phyloP scores from a whole-genome alignment of 225 moss, liverwort and hornwort genomes.

The Pseudoscleropodium purum region DNA sequence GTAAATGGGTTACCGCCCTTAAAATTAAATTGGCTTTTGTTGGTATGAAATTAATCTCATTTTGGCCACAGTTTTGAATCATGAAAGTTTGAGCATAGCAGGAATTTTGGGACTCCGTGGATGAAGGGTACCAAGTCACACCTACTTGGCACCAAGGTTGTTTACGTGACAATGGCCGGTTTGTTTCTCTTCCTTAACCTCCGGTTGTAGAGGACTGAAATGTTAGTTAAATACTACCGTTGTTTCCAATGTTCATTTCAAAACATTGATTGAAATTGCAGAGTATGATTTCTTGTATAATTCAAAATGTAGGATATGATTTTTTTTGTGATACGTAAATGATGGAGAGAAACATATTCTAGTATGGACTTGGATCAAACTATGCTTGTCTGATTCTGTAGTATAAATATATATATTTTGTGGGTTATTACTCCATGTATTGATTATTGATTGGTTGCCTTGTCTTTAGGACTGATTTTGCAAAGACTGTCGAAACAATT shows the following conservation, averaged over 20 bases:
- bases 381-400: background rate
- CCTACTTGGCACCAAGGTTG: conserved; percentile 93
- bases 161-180: conserved; percentile 71
- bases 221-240: background rate
- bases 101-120: conserved; percentile 69
- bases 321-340: background rate
- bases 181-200: background rate
- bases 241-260: background rate
- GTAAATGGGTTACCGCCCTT: background rate
- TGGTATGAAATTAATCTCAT: background rate
- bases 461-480: conserved; percentile 42
- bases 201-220: background rate
- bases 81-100: background rate
- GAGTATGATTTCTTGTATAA: background rate
- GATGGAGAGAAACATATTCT: background rate
- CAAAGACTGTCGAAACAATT: conserved; percentile 34
- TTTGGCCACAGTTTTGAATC: background rate
- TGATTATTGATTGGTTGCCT: background rate
- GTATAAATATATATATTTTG: background rate
- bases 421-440: background rate
- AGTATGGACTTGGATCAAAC: background rate
- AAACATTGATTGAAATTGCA: background rate
- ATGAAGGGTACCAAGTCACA: conserved; percentile 93
- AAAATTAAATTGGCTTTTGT: background rate
- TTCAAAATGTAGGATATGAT: background rate